These are phyloP conservation scores for Trichaptum fuscoviolaceum DNA, from an alignment of 768 basidiomycete species.

Conservation along the genomic window DNA sequence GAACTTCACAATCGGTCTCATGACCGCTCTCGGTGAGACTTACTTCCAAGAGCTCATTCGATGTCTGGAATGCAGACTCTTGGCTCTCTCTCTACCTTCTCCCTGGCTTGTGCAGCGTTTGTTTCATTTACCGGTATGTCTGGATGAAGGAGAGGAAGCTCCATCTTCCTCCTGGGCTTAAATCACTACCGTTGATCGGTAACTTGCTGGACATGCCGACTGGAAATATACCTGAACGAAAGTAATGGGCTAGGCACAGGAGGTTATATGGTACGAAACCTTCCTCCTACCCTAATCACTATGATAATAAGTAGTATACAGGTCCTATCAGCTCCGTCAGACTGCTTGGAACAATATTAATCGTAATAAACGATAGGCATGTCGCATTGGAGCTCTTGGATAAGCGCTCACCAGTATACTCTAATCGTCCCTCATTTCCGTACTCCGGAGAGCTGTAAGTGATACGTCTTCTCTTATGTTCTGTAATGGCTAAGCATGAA, in stretches of 20 bases:
- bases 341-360: neutral
- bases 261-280: neutral
- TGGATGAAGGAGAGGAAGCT: neutral
- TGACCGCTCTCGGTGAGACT: too few relatives aligned
- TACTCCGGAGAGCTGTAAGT: conserved; percentile 71
- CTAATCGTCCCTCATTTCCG: conserved; percentile 63
- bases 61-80: neutral
- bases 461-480: neutral
- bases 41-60: neutral
- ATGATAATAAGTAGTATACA: neutral
- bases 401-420: conserved; percentile 64
- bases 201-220: conserved; percentile 18
- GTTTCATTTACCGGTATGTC: neutral
- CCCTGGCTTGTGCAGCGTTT: neutral
- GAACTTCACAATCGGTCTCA: too few relatives aligned
- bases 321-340: neutral
- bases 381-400: conserved; percentile 62
- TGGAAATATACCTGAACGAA: neutral
- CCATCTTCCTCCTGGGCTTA: conserved; percentile 19
- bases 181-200: conserved; percentile 16
- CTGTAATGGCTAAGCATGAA: neutral
- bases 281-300: neutral
- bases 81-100: neutral
- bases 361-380: conserved; percentile 46
- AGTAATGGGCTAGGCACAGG: neutral